phyloP scores from a whole-genome alignment of 75 land plant genomes.

The Azolla pinnata region DNA sequence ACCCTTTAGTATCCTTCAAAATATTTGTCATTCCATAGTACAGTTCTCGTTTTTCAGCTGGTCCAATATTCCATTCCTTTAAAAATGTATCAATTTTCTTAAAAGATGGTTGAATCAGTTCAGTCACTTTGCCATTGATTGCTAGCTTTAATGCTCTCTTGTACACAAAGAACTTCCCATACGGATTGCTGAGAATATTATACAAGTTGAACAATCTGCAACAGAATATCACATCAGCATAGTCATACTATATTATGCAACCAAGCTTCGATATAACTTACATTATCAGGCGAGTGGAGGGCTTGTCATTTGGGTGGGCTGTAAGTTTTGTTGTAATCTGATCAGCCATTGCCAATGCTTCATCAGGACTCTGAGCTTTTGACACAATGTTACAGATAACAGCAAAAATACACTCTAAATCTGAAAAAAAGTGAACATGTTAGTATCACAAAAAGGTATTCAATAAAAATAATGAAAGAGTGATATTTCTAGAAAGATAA shows the following conservation, averaged over 20 bases:
- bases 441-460: too few species aligned
- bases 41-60: slow-evolving; percentile 59
- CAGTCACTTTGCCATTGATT: slow-evolving; percentile 60
- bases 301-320: slow-evolving; percentile 72
- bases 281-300: slow-evolving; percentile 77
- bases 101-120: slow-evolving; percentile 67
- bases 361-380: slow-evolving; percentile 55
- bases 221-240: not conserved
- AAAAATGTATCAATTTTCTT: slow-evolving; percentile 76
- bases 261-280: slow-evolving; percentile 14
- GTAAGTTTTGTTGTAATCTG: slow-evolving; percentile 58
- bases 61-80: slow-evolving; percentile 78
- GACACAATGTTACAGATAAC: slow-evolving; percentile 80
- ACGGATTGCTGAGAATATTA: slow-evolving; percentile 69
- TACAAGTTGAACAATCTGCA: slow-evolving; percentile 78
- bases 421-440: slow-evolving; percentile 36
- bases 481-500: too few species aligned
- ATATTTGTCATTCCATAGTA: slow-evolving; percentile 63
- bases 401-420: slow-evolving; percentile 78
- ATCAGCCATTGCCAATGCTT: slow-evolving; percentile 75
- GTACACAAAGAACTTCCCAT: slow-evolving; percentile 69
- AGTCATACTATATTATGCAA: not conserved
- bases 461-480: too few species aligned
- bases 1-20: slow-evolving; percentile 82
- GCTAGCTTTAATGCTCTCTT: slow-evolving; percentile 71